Evolutionary conservation across 2,329 filamentous ascomycete species (phyloP).

Genomic region (Penicillium brasilianum): DNA sequence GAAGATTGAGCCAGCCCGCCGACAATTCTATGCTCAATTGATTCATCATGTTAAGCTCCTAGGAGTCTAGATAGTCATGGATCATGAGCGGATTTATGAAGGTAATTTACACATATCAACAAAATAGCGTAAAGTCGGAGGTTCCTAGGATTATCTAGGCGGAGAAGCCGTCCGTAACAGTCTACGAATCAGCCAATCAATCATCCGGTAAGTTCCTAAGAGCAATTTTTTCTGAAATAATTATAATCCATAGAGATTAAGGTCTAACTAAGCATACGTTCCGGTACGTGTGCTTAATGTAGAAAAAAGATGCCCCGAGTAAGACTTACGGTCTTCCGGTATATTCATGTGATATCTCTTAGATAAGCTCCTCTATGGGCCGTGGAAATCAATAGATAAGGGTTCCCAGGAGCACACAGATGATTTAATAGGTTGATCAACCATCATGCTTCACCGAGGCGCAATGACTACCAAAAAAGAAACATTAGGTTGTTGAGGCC

Average conservation of each 20-base stretch:
- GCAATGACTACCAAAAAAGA: slow-evolving; percentile 3
- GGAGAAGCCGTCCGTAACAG: neutral
- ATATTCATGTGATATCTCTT: neutral
- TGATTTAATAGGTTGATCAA: slow-evolving; percentile 2
- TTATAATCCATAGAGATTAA: neutral
- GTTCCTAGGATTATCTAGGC: slow-evolving; percentile 1
- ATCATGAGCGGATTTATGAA: too few species aligned
- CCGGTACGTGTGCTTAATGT: neutral
- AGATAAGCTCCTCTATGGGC: neutral
- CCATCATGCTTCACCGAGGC: slow-evolving; percentile 3
- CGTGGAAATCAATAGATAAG: neutral
- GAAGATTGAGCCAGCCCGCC: too few species aligned
- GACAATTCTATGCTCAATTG: too few species aligned
- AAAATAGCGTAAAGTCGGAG: neutral
- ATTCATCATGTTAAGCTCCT: too few species aligned
- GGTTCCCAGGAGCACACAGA: slow-evolving; percentile 2
- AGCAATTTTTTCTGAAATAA: neutral
- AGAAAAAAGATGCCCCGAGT: neutral
- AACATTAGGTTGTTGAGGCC: neutral
- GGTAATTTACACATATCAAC: neutral
- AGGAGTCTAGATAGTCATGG: slow-evolving; percentile 2
- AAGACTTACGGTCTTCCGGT: neutral
- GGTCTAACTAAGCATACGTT: neutral
- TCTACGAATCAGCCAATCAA: neutral
- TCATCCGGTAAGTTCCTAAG: neutral